Conservation (phyloP, 129 eudicot genomes). For the Saussurea involucrata region DNA sequence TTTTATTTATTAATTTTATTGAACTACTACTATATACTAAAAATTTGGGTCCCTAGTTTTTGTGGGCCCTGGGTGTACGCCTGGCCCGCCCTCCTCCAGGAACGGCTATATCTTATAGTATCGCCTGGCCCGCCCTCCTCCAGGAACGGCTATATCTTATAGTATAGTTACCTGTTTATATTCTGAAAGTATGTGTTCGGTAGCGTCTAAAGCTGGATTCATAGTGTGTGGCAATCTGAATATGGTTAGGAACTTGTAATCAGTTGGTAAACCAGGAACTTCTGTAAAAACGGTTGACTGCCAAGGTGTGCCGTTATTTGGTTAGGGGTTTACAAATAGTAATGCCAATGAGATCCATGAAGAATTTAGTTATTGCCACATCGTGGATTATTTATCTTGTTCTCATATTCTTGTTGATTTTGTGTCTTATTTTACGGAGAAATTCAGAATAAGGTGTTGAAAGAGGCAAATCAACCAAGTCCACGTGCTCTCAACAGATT, state of each 20-base stretch:
- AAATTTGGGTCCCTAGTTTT: too few relatives aligned
- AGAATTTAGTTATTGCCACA: background rate
- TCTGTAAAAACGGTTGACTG: background rate
- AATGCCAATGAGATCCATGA: background rate
- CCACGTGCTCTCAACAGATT: slow-evolving; percentile 46
- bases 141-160: too few relatives aligned
- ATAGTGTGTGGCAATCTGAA: background rate
- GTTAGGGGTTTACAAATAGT: background rate
- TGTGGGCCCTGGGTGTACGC: too few relatives aligned
- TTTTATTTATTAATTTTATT: too few relatives aligned
- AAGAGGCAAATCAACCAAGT: slow-evolving; percentile 52
- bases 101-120: too few relatives aligned
- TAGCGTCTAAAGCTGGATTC: background rate
- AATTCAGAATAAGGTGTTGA: slow-evolving; percentile 48
- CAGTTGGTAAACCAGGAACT: background rate
- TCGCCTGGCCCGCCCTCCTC: too few relatives aligned
- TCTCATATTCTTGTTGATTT: background rate
- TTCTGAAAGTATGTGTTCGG: background rate
- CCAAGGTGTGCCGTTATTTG: too few relatives aligned
- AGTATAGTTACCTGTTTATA: background rate
- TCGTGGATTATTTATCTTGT: background rate
- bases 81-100: too few relatives aligned
- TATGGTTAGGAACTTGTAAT: background rate
- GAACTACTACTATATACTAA: too few relatives aligned
- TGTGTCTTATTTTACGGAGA: background rate